These are phyloP conservation scores for Sanguinoderma infundibulare DNA, from an alignment of 1,284 basidiomycete genomes.

Conservation along the genomic window DNA sequence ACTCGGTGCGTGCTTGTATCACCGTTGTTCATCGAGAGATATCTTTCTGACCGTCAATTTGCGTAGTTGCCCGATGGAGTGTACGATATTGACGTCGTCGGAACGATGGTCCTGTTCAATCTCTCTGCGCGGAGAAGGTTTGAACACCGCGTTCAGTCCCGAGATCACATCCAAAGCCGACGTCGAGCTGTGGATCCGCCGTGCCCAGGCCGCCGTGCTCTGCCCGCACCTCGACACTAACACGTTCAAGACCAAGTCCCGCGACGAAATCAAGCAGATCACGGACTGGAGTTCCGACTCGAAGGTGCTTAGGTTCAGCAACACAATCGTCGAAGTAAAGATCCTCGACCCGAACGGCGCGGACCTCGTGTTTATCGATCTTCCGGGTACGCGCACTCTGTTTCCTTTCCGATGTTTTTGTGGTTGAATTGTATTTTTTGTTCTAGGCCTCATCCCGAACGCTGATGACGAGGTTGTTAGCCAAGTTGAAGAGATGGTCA, in stretches of 20 bases:
- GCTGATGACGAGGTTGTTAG: conserved; percentile 43
- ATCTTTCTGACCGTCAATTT: neutral
- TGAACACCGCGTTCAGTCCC: conserved; percentile 26
- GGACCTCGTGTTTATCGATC: conserved; percentile 57
- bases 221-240: conserved; percentile 22
- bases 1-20: conserved; percentile 45
- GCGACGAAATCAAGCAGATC: conserved; percentile 22
- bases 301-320: conserved; percentile 29
- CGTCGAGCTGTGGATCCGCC: conserved; percentile 35
- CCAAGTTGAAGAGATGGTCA: conserved; percentile 47
- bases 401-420: neutral
- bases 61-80: conserved; percentile 32
- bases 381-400: conserved; percentile 43
- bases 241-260: conserved; percentile 21
- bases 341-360: conserved; percentile 43
- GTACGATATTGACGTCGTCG: conserved; percentile 21
- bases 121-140: conserved; percentile 26
- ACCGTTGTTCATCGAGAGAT: neutral
- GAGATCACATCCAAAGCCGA: conserved; percentile 22
- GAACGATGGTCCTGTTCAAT: conserved; percentile 37
- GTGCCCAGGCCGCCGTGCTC: conserved; percentile 37
- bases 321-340: conserved; percentile 33
- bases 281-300: conserved; percentile 7
- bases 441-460: conserved; percentile 56
- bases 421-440: conserved; percentile 47